Evolutionary conservation across 306 rosid genomes (phyloP).

Genomic region (Mimosa bimucronata): DNA sequence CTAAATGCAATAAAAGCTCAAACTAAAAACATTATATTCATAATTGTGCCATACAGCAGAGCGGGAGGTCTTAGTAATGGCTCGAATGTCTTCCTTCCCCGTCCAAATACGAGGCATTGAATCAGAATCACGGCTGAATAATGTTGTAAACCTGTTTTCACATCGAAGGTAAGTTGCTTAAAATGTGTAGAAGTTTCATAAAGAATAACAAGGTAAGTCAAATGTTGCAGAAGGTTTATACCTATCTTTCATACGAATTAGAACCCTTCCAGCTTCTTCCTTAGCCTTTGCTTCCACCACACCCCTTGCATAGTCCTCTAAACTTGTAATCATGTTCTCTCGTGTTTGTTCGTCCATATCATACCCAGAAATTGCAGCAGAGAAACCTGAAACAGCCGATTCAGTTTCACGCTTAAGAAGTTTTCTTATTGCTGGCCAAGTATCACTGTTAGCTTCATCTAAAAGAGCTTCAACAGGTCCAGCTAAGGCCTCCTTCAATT

Average conservation of each 20-base stretch:
- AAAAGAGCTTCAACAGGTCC: conserved; percentile 81
- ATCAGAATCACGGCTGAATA: conserved; percentile 86
- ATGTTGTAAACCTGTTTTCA: conserved; percentile 67
- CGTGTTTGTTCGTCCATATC: conserved; percentile 64
- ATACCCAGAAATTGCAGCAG: conserved; percentile 64
- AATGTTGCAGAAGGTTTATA: conserved; percentile 40
- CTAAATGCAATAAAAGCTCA: conserved; percentile 22
- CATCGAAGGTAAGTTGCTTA: conserved; percentile 39
- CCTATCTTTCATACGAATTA: conserved; percentile 90
- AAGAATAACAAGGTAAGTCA: conserved; percentile 4
- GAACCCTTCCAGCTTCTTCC: conserved; percentile 89
- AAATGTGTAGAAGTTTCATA: conserved; percentile 13
- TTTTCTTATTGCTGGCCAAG: conserved; percentile 82
- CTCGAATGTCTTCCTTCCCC: conserved; percentile 80
- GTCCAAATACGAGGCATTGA: conserved; percentile 98
- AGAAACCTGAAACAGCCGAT: conserved; percentile 70
- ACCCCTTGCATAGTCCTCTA: conserved; percentile 67
- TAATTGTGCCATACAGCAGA: conserved; percentile 58
- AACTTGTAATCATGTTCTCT: conserved; percentile 45
- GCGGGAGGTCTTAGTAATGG: conserved; percentile 84
- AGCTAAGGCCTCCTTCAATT: conserved; percentile 75
- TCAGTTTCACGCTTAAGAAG: conserved; percentile 72
- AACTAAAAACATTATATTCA: conserved; percentile 16
- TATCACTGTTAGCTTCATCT: conserved; percentile 78
- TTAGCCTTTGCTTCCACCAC: conserved; percentile 76